Evolutionary conservation across 2,329 filamentous ascomycete species (phyloP), one percentile per base, ranked within the genome.

Genomic region (Trichoderma sp.): DNA sequence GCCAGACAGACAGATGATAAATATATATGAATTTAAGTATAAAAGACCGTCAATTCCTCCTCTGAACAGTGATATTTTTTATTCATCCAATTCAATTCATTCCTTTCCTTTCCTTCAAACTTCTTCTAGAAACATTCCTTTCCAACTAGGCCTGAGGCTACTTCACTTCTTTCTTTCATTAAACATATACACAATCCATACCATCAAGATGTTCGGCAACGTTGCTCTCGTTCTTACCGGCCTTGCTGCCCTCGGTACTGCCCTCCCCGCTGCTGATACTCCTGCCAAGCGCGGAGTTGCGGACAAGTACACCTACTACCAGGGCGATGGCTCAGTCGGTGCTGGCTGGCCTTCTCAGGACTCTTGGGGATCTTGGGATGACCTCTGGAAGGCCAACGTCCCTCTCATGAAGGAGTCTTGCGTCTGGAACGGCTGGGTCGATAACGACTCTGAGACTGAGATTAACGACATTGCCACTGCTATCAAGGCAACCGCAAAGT

Each of bases 401-500:
- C 68, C 70, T 13, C 61, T 71, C 21, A 70, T 72, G 68, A 66
- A 68, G 24, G 37, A 69, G 37, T 72, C 71, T 6, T 72, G 70
- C 56, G 55, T 58, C 52, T 72, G 71, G 71, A 72, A 72, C 29
- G 66, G 67, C 65, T 72, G 71, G 71, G 70, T 71, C 29, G 66
- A 43, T 27, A 60, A 71, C 43, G 64, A 71, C 60, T 70, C 68
- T 5, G 53, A 47, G 11, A 21, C 53, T 4, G 70, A 74, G 67
- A 58, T 68, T 19, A 31, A 37, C 29, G 62, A 69, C 35, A 72
- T 70, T 47, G 37, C 66, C 35, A 70, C 55, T 29, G 74, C 76
- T 58, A 82, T 83, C 68, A 69, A 78, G 64, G 60, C 72, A 19
- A 75, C 80, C 8, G 74, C 80, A 7, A 61, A 64, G 13, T 59